Percentiles rank a stretch among this genome's conserved stretches.
Evolutionary conservation across 345 rosid species (phyloP).

Genomic region (Eucalyptus shirleyi): DNA sequence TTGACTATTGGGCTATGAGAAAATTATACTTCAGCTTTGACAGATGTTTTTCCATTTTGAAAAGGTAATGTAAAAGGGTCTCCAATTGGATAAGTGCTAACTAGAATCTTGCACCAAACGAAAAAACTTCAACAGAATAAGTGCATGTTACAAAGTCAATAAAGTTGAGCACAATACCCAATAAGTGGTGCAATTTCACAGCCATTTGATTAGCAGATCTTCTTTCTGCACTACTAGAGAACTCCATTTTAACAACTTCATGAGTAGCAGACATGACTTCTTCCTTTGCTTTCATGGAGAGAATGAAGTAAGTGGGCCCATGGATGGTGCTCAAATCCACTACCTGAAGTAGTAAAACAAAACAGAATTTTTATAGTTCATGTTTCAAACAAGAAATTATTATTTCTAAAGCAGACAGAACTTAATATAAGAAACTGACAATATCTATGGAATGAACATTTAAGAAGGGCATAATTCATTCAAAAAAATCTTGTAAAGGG

Average conservation of each 20-base stretch:
- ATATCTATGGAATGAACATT: background rate
- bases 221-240: constrained; percentile 50
- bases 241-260: constrained; percentile 58
- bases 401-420: background rate
- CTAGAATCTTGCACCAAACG: background rate
- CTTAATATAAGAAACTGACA: background rate
- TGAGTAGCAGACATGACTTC: constrained; percentile 64
- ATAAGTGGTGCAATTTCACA: constrained; percentile 51
- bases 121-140: background rate
- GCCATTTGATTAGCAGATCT: constrained; percentile 60
- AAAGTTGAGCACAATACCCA: constrained; percentile 42
- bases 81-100: background rate
- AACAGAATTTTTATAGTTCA: background rate
- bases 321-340: constrained; percentile 58
- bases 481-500: background rate
- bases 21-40: background rate
- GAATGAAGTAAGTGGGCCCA: constrained; percentile 56
- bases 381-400: background rate
- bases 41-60: background rate
- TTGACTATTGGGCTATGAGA: background rate
- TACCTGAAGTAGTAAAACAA: constrained; percentile 27
- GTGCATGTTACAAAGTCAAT: background rate
- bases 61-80: background rate
- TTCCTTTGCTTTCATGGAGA: constrained; percentile 46
- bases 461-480: background rate